Evolutionary conservation across 2,329 filamentous ascomycete species (phyloP), one percentile per base, ranked within the genome.

Genomic region (Trichoderma guizhouense): DNA sequence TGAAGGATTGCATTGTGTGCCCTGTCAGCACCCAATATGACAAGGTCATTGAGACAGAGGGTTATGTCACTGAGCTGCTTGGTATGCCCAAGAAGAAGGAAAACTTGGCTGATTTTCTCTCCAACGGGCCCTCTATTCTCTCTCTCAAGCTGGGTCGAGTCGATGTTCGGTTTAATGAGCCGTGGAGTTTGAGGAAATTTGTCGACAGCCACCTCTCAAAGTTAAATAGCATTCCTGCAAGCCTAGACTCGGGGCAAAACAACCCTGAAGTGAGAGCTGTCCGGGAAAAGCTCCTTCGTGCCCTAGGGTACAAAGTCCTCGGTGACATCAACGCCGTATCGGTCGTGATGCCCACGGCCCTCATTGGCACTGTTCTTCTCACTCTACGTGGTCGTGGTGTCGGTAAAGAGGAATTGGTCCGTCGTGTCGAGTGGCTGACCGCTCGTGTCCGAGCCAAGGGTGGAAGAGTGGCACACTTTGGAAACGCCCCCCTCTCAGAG

Each of bases 11-110:
- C 36, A 93, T 98, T 55, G 94, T 99, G 67, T 97, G 95, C 76
- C 96, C 96, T 0, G 96, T 99, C 60, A 97, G 93, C 80, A 98
- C 95, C 0, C 96, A 99, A 79, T 99, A 99, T 79, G 96, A 99
- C 85, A 99, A 98, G 79, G 96, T 99, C 71, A 97, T 99, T 72
- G 96, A 99, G 81, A 97, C 97, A 1, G 94, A 97, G 81, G 96
- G 94, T 6, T 99, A 99, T 78, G 95, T 98, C 58, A 96, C 91
- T 39, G 96, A 99, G 81, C 88, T 99, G 2, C 87, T 99, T 0
- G 96, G 96, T 3, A 91, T 97, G 73, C 96, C 96, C 0, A 99
- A 99, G 82, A 93, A 93, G 78, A 97, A 97, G 79, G 96, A 99
- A 79, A 98, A 97, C 74, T 84, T 99, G 47, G 89, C 91, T 39